Percentiles rank a stretch among this genome's conserved stretches.
These are phyloP conservation scores for Ilex paraguariensis DNA, from an alignment of 305 asterid genomes.

Conservation along the genomic window DNA sequence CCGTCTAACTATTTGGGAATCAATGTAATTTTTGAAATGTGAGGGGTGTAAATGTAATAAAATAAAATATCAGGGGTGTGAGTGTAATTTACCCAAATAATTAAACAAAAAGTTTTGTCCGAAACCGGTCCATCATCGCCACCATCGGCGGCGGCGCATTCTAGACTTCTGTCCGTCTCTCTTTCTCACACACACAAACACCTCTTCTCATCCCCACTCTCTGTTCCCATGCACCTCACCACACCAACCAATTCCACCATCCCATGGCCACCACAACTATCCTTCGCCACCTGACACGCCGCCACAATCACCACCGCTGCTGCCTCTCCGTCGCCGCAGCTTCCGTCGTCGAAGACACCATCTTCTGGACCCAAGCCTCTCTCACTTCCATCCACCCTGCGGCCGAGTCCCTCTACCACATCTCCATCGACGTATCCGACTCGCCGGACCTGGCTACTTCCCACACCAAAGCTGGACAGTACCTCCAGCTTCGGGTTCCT, in stretches of 20 bases:
- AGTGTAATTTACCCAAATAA: too few relatives aligned
- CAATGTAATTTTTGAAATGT: too few relatives aligned
- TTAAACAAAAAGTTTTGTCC: neutral
- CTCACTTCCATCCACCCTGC: conserved; percentile 54
- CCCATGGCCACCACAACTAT: conserved; percentile 13
- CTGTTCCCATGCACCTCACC: conserved; percentile 44
- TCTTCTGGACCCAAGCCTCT: conserved; percentile 54
- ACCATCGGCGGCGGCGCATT: conserved; percentile 51
- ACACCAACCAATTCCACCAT: conserved; percentile 28
- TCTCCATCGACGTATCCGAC: conserved; percentile 74
- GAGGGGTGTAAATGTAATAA: too few relatives aligned
- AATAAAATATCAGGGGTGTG: too few relatives aligned
- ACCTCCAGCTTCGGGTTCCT: conserved; percentile 56
- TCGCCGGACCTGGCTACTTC: conserved; percentile 66
- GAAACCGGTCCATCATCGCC: conserved; percentile 17
- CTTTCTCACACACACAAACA: conserved; percentile 2
- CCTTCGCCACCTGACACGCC: conserved; percentile 31
- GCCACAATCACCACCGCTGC: conserved; percentile 31
- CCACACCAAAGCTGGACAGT: conserved; percentile 68
- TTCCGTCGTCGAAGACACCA: conserved; percentile 46
- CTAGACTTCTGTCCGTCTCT: conserved; percentile 40
- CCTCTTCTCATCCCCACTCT: conserved; percentile 21
- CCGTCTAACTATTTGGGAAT: too few relatives aligned
- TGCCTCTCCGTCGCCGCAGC: conserved; percentile 45
- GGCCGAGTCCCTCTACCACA: conserved; percentile 61